phyloP scores from a whole-genome alignment of 2,329 filamentous ascomycete species.

The Simplicillium sp. region DNA sequence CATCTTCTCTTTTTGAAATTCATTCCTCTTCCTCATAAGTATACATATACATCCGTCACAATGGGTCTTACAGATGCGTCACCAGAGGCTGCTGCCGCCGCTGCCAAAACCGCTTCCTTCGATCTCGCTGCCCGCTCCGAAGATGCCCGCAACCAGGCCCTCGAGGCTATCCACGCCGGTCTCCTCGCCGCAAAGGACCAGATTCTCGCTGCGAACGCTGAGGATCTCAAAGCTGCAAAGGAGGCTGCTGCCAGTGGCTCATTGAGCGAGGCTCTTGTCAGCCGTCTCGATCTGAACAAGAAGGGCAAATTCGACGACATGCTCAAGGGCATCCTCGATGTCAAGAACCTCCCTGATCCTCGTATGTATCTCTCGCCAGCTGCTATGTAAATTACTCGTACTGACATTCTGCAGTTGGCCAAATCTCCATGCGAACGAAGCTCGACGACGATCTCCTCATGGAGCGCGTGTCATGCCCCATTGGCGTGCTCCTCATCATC shows the following conservation, averaged over 20 bases:
- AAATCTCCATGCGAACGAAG: constrained; percentile 70
- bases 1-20: too few relatives aligned
- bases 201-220: constrained; percentile 80
- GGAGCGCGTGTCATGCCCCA: constrained; percentile 85
- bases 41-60: constrained; percentile 1
- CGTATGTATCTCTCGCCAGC: constrained; percentile 41
- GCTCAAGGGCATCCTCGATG: constrained; percentile 88
- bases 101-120: constrained; percentile 74
- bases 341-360: constrained; percentile 75
- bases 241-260: constrained; percentile 65
- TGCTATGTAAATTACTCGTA: too few relatives aligned
- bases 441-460: constrained; percentile 80
- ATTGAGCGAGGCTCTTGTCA: constrained; percentile 74
- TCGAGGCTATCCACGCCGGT: constrained; percentile 75
- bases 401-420: constrained; percentile 52
- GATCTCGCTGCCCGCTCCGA: constrained; percentile 71
- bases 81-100: constrained; percentile 64
- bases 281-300: constrained; percentile 76
- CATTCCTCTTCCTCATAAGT: too few relatives aligned
- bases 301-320: constrained; percentile 96
- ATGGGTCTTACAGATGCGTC: constrained; percentile 91
- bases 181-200: constrained; percentile 58
- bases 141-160: constrained; percentile 69
- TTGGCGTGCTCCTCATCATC: constrained; percentile 95
- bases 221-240: constrained; percentile 67